A percentile compares a stretch with the other conserved stretches of the same genome.
These are phyloP conservation scores for Phytophthora syringae DNA, from an alignment of 352 stramenopile genomes.

Conservation along the genomic window DNA sequence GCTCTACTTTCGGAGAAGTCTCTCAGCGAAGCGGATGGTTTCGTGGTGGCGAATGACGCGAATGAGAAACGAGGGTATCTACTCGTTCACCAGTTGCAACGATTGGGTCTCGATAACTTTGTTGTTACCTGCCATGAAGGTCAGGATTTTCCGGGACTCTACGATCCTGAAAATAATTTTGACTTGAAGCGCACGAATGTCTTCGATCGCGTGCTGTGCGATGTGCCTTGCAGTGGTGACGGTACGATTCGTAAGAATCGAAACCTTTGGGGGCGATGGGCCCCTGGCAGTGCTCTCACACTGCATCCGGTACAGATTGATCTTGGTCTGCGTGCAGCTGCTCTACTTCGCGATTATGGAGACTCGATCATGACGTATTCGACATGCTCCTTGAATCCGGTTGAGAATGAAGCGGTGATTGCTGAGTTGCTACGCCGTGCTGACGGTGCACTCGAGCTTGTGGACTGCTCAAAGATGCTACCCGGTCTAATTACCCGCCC, in stretches of 20 bases:
- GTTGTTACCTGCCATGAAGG: slow-evolving; percentile 94
- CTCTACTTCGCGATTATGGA: slow-evolving; percentile 74
- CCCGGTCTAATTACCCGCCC: slow-evolving; percentile 53
- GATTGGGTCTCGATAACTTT: slow-evolving; percentile 69
- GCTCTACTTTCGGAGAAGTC: slow-evolving; percentile 37
- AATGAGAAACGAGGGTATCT: slow-evolving; percentile 97
- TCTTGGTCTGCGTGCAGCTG: slow-evolving; percentile 91
- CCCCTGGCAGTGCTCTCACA: slow-evolving; percentile 77
- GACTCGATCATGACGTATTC: slow-evolving; percentile 95
- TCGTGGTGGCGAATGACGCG: slow-evolving; percentile 96
- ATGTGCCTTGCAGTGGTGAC: slow-evolving; percentile 98
- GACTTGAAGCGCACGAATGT: slow-evolving; percentile 57
- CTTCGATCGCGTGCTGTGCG: slow-evolving; percentile 98
- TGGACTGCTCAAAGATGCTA: slow-evolving; percentile 74
- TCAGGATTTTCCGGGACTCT: slow-evolving; percentile 94
- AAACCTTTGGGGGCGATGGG: slow-evolving; percentile 93
- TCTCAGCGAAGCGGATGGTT: slow-evolving; percentile 45
- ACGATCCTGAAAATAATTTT: slow-evolving; percentile 30
- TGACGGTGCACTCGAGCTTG: slow-evolving; percentile 87
- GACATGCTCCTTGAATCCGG: slow-evolving; percentile 97
- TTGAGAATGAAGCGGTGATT: slow-evolving; percentile 98
- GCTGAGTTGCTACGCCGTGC: slow-evolving; percentile 91
- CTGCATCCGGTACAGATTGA: slow-evolving; percentile 94
- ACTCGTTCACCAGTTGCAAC: slow-evolving; percentile 94
- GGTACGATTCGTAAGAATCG: slow-evolving; percentile 98